These are phyloP conservation scores for Tetracentron sinense DNA, from an alignment of 164 flowering plant genomes.

Conservation along the genomic window DNA sequence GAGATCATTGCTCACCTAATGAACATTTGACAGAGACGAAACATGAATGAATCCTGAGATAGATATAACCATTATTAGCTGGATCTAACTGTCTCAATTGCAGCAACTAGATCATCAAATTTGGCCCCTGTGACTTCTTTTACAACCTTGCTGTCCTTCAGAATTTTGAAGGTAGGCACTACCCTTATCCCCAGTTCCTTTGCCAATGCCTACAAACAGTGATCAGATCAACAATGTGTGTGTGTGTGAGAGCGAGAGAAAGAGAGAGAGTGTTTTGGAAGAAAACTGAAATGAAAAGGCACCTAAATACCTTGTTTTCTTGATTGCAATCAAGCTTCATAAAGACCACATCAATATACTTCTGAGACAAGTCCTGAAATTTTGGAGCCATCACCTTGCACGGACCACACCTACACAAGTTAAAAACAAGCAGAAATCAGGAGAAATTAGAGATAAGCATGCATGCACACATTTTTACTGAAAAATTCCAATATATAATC, in stretches of 20 bases:
- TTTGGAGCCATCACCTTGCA: constrained; percentile 93
- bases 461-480: not conserved
- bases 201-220: constrained; percentile 66
- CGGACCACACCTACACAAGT: constrained; percentile 82
- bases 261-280: constrained; percentile 3
- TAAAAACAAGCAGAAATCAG: constrained; percentile 3
- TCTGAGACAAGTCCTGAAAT: constrained; percentile 54
- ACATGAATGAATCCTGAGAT: not conserved
- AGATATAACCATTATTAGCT: constrained; percentile 36
- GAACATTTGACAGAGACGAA: constrained; percentile 6
- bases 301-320: constrained; percentile 67
- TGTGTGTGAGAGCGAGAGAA: constrained; percentile 10
- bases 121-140: constrained; percentile 94
- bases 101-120: constrained; percentile 58
- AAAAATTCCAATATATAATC: too few species aligned
- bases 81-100: constrained; percentile 63
- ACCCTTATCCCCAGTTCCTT: constrained; percentile 89
- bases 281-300: not conserved
- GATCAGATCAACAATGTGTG: constrained; percentile 10
- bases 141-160: constrained; percentile 62
- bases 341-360: constrained; percentile 72
- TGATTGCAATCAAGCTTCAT: constrained; percentile 92
- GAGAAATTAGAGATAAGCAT: not conserved
- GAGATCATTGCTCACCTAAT: not conserved
- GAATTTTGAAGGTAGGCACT: constrained; percentile 94